Evolutionary conservation across 371 early-diverging fungal genomes (phyloP).

Genomic region (Mycotypha africana): DNA sequence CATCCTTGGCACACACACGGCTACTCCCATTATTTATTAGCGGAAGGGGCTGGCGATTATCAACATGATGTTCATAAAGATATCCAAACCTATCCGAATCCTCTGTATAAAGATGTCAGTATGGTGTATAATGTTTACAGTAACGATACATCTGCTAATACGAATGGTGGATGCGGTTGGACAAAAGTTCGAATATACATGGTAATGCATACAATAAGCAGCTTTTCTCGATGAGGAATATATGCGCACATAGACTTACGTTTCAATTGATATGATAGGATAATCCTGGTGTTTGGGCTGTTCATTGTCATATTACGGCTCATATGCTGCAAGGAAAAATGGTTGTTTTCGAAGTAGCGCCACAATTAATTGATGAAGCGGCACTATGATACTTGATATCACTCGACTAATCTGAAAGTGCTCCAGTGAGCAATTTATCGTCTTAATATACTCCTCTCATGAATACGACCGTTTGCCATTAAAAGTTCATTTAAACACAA

Average conservation of each 20-base stretch:
- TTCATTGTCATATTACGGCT: slow-evolving; percentile 44
- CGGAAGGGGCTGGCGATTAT: slow-evolving; percentile 29
- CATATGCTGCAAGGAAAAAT: slow-evolving; percentile 46
- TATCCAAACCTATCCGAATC: slow-evolving; percentile 16
- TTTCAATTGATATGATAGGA: slow-evolving; percentile 12
- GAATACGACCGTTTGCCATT: too few species aligned
- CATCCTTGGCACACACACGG: slow-evolving; percentile 46
- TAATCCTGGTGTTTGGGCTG: slow-evolving; percentile 47
- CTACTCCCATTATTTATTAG: slow-evolving; percentile 29
- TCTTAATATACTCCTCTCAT: too few species aligned
- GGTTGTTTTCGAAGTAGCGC: slow-evolving; percentile 28
- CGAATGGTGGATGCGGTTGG: slow-evolving; percentile 25
- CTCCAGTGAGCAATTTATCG: too few species aligned
- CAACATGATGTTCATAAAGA: slow-evolving; percentile 14
- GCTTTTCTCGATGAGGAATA: neutral
- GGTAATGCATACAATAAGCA: neutral
- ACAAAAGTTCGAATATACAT: slow-evolving; percentile 25
- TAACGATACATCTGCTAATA: neutral
- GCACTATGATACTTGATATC: too few species aligned
- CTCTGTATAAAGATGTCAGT: slow-evolving; percentile 25
- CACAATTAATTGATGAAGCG: slow-evolving; percentile 9
- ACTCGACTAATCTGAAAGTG: too few species aligned
- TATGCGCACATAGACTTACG: too few species aligned
- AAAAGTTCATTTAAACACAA: too few species aligned
- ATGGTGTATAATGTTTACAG: slow-evolving; percentile 17